Evolutionary conservation across 2,329 filamentous ascomycete genomes (phyloP), one percentile per base, ranked within the genome.

Genomic region (Thyridium curvatum): DNA sequence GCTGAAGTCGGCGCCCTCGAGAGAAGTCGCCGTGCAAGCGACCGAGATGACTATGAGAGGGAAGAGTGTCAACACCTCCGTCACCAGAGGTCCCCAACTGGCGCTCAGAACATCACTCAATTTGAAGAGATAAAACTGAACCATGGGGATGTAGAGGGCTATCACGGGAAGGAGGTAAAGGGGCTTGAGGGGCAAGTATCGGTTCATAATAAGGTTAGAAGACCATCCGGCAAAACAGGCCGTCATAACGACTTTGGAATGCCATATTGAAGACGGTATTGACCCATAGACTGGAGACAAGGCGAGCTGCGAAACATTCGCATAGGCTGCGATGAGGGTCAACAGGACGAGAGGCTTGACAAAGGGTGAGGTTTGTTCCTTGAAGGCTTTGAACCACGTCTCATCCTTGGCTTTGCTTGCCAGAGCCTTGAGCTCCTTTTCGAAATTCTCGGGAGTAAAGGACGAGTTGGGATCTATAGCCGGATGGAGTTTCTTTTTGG

Each of bases 211-310:
- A 35, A 82, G 56, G 54, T 85, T 86, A 18, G 74, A 71, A 8
- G 85, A 73, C 75, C 86, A 86, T 28, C 87, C 88, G 13, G 80
- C 59, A 45, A 89, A 82, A 44, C 80, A 78, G 18, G 78, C 80
- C 4, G 75, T 65, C 50, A 79, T 79, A 45, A 88, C 66, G 43
- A 80, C 72, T 54, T 76, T 74, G 37, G 71, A 65, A 58, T 96
- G 91, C 59, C 82, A 84, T 47, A 83, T 69, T 2, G 77, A 74
- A 1, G 88, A 71, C 2, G 91, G 86, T 30, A 94, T 86, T 13
- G 82, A 80, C 38, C 93, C 93, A 61, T 94, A 97, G 10, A 94
- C 84, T 2, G 93, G 93, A 15, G 88, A 86, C 28, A 97, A 70
- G 30, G 77, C 82, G 45, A 89, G 70, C 55, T 87, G 79, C 1